phyloP scores from a whole-genome alignment of 225 moss, liverwort and hornwort species.

The Antitrichia curtipendula region DNA sequence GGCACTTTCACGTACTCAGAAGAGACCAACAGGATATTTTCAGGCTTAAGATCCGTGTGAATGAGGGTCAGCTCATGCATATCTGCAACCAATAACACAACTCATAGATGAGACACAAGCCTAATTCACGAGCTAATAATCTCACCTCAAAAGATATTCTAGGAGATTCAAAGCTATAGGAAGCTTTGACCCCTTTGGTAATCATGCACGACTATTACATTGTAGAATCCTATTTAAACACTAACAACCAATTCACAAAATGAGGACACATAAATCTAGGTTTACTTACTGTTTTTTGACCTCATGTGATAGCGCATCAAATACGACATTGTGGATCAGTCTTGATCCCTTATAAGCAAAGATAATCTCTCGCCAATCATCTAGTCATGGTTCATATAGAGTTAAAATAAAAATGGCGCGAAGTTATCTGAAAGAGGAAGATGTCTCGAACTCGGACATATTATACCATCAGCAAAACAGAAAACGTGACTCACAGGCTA shows the following conservation, averaged over 20 bases:
- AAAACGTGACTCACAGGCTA: conserved; percentile 63
- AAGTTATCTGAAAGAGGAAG: not conserved
- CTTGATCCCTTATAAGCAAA: not conserved
- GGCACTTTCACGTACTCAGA: conserved; percentile 82
- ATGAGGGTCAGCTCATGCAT: conserved; percentile 98
- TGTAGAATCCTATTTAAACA: not conserved
- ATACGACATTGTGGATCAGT: not conserved
- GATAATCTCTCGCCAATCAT: not conserved
- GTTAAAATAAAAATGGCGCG: not conserved
- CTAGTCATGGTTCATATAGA: not conserved
- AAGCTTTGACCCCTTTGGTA: not conserved
- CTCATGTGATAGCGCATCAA: not conserved
- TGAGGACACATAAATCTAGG: not conserved
- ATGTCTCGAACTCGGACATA: not conserved
- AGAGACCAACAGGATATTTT: conserved; percentile 88
- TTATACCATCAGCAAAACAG: not conserved
- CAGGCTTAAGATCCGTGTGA: conserved; percentile 95
- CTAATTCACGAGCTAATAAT: not conserved
- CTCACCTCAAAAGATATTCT: not conserved
- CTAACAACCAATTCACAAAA: not conserved
- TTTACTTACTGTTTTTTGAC: not conserved
- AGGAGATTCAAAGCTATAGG: not conserved
- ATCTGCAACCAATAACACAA: conserved; percentile 42
- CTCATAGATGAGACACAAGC: not conserved
- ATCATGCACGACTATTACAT: not conserved